A percentile compares a stretch with the other conserved stretches of the same genome.
These are phyloP conservation scores for Populus alba DNA, from an alignment of 345 rosid genomes.

Conservation along the genomic window DNA sequence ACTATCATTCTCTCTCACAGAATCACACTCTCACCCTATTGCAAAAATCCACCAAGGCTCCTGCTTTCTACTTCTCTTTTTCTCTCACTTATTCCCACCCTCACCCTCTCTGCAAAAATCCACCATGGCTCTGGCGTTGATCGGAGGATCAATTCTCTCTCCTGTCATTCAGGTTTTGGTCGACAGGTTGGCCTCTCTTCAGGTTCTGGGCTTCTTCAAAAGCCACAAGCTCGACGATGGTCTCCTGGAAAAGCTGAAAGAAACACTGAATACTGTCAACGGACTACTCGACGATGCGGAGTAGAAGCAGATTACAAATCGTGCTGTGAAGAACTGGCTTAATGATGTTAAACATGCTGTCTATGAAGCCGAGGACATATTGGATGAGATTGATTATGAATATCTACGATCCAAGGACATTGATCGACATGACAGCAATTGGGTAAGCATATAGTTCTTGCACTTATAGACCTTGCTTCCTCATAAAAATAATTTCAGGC, in stretches of 20 bases:
- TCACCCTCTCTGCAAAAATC: not conserved
- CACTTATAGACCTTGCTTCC: too few species aligned
- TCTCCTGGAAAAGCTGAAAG: not conserved
- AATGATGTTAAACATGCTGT: conserved; percentile 14
- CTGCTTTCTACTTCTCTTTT: too few species aligned
- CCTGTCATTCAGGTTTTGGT: conserved; percentile 8
- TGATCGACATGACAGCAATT: not conserved
- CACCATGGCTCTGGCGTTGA: not conserved
- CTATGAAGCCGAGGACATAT: conserved; percentile 24
- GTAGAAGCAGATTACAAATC: too few species aligned
- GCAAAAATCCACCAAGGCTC: not conserved
- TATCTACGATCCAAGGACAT: not conserved
- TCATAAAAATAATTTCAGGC: not conserved
- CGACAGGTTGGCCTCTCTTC: not conserved
- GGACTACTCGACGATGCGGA: too few species aligned
- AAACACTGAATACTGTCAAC: not conserved
- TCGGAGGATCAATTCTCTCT: conserved; percentile 6
- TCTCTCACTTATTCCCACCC: too few species aligned
- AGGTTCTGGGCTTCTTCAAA: not conserved
- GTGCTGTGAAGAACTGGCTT: conserved; percentile 13
- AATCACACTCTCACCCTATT: too few species aligned
- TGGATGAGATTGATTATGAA: conserved; percentile 17
- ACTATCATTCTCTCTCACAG: too few species aligned
- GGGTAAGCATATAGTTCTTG: not conserved
- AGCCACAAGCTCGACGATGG: not conserved